These are phyloP conservation scores for Bipolaris bicolor DNA, from an alignment of 2,329 filamentous ascomycete species.

Conservation along the genomic window DNA sequence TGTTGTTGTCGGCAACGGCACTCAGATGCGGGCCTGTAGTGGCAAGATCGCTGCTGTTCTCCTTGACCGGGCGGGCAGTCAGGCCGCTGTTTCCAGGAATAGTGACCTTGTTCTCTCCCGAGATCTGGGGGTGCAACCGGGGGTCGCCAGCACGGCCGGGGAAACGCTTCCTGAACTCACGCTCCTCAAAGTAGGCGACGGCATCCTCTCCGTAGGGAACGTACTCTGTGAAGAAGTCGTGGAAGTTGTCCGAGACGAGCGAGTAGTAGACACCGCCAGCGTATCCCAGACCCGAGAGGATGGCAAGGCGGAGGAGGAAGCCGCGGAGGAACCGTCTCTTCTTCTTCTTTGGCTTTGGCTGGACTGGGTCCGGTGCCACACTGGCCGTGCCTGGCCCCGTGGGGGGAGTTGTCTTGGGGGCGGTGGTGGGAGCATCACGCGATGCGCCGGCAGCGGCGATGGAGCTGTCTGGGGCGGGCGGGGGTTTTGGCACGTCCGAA, in stretches of 20 bases:
- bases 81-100: constrained; percentile 87
- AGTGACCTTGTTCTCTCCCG: constrained; percentile 72
- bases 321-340: constrained; percentile 72
- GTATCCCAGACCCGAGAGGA: constrained; percentile 80
- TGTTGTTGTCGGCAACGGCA: constrained; percentile 59
- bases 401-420: constrained; percentile 47
- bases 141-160: constrained; percentile 53
- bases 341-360: constrained; percentile 63
- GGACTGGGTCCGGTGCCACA: constrained; percentile 49
- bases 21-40: constrained; percentile 65
- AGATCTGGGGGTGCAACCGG: constrained; percentile 55
- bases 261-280: constrained; percentile 91
- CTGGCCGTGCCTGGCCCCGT: constrained; percentile 53
- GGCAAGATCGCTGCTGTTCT: constrained; percentile 51
- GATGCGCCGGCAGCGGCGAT: constrained; percentile 39
- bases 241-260: constrained; percentile 93
- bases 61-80: constrained; percentile 76
- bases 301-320: constrained; percentile 75
- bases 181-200: constrained; percentile 93
- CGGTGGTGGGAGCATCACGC: constrained; percentile 39
- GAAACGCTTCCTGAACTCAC: constrained; percentile 89
- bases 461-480: constrained; percentile 51
- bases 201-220: constrained; percentile 92
- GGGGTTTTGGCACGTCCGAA: constrained; percentile 56
- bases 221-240: constrained; percentile 99